phyloP scores from a whole-genome alignment of 768 basidiomycete species.

The Scleroderma bovista region DNA sequence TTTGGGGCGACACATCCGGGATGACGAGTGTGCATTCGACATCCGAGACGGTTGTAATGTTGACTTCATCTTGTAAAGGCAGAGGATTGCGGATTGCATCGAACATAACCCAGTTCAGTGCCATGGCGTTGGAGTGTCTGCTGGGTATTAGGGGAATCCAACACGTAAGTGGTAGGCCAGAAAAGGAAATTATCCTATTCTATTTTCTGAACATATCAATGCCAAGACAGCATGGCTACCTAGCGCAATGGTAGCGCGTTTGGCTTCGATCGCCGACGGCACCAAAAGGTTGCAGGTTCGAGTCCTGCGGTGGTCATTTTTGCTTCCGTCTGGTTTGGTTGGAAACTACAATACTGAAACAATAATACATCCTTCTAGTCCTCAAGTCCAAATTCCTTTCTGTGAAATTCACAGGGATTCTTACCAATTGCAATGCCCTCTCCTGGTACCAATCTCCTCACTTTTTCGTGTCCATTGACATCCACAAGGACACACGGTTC shows the following conservation, averaged over 20 bases:
- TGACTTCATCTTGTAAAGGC: constrained; percentile 58
- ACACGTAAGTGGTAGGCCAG: too few species aligned
- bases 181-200: not conserved
- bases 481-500: constrained; percentile 46
- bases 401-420: constrained; percentile 60
- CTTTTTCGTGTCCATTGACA: constrained; percentile 30
- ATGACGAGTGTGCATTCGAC: constrained; percentile 55
- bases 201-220: not conserved
- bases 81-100: constrained; percentile 49
- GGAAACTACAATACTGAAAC: not conserved
- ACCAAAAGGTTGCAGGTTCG: constrained; percentile 97
- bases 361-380: constrained; percentile 2
- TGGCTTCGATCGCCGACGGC: constrained; percentile 78
- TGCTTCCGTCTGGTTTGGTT: not conserved
- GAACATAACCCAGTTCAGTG: constrained; percentile 76
- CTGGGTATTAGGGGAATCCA: too few species aligned
- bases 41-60: constrained; percentile 46
- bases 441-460: constrained; percentile 28
- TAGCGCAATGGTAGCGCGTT: constrained; percentile 95
- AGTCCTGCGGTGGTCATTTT: constrained; percentile 84
- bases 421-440: constrained; percentile 55
- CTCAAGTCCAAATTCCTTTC: constrained; percentile 12
- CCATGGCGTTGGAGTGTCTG: constrained; percentile 39
- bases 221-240: constrained; percentile 44
- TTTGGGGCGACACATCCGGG: constrained; percentile 46